Evolutionary conservation across 495 filamentous ascomycete species (phyloP).

Genomic region (Cenococcum geophilum): DNA sequence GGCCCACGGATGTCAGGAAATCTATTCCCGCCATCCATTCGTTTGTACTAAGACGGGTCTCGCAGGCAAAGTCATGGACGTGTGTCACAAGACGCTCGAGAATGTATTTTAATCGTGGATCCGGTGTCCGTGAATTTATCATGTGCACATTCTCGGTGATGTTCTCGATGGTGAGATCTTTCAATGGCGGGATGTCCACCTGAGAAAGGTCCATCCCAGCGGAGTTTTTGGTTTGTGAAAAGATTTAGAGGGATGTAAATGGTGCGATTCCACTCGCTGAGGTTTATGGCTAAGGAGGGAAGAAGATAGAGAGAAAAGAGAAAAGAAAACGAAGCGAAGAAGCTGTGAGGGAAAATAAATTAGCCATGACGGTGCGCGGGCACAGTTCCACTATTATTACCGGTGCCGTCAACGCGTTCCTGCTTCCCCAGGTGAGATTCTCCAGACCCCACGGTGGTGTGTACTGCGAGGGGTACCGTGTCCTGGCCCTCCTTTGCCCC

Average conservation of each 20-base stretch:
- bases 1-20: conserved; percentile 40
- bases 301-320: not conserved
- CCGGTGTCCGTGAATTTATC: conserved; percentile 38
- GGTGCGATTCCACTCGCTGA: not conserved
- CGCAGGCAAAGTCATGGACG: conserved; percentile 42
- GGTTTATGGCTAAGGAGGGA: not conserved
- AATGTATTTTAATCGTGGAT: conserved; percentile 39
- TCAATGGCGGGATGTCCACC: conserved; percentile 35
- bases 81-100: conserved; percentile 40
- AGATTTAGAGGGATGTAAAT: too few relatives aligned
- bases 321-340: not conserved
- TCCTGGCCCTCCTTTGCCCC: too few relatives aligned
- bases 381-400: not conserved
- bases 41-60: conserved; percentile 38
- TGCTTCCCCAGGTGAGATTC: not conserved
- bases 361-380: not conserved
- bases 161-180: conserved; percentile 43
- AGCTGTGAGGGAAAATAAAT: not conserved
- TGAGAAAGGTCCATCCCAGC: conserved; percentile 30
- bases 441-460: not conserved
- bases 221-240: not conserved
- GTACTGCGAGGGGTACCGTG: too few relatives aligned
- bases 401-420: not conserved
- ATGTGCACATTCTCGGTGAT: conserved; percentile 43
- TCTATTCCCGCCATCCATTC: conserved; percentile 42